Evolutionary conservation across 2,329 filamentous ascomycete species (phyloP).

Genomic region (Xylariomycetidae sp.): DNA sequence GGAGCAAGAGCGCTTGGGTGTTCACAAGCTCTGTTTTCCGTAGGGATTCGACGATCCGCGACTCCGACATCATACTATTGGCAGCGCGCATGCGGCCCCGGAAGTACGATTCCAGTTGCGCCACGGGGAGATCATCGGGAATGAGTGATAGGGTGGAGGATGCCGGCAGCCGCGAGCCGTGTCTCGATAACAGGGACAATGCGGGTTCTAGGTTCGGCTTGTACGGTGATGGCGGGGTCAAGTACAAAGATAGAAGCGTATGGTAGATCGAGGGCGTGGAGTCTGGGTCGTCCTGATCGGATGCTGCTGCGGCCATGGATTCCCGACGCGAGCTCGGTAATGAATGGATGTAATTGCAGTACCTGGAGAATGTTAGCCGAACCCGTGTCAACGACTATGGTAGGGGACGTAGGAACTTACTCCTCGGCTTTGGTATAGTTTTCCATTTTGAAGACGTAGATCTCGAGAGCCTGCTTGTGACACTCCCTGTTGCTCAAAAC

Average conservation of each 20-base stretch:
- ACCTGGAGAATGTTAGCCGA: conserved; percentile 45
- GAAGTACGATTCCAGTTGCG: conserved; percentile 84
- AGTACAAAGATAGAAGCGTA: conserved; percentile 81
- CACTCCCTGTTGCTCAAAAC: conserved; percentile 92
- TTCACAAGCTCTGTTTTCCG: conserved; percentile 74
- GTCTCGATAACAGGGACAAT: conserved; percentile 79
- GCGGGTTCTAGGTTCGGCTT: conserved; percentile 71
- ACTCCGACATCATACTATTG: conserved; percentile 75
- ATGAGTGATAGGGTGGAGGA: conserved; percentile 81
- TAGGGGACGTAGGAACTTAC: conserved; percentile 42
- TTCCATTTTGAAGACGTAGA: conserved; percentile 91
- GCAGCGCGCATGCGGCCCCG: conserved; percentile 80
- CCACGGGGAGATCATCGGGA: conserved; percentile 70
- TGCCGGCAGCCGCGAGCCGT: conserved; percentile 86
- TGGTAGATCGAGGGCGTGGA: conserved; percentile 78
- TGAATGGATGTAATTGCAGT: conserved; percentile 79
- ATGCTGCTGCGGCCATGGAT: conserved; percentile 20
- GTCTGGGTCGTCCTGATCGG: conserved; percentile 40
- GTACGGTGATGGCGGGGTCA: conserved; percentile 71
- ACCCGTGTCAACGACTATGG: conserved; percentile 1
- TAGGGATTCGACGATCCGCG: conserved; percentile 69
- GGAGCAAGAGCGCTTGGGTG: conserved; percentile 64
- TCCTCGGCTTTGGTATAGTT: conserved; percentile 90
- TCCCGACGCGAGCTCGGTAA: conserved; percentile 16
- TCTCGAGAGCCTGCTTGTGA: conserved; percentile 91